Percentiles rank a stretch among this genome's conserved stretches.
Conservation (phyloP, 2,329 filamentous ascomycete species). For the Aspergillus persii region DNA sequence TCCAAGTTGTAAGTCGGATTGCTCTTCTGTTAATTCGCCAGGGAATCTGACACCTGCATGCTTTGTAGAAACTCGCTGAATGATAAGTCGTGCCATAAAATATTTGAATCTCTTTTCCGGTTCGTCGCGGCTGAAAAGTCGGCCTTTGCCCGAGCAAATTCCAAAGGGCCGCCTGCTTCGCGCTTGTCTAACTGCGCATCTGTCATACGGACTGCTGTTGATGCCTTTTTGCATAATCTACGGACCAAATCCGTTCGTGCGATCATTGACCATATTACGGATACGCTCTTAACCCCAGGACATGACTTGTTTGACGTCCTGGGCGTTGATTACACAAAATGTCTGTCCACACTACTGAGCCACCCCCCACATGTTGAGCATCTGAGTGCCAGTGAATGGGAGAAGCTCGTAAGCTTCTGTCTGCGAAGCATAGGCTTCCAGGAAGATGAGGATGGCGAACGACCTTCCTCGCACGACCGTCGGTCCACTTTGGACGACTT, state of each 20-base stretch:
- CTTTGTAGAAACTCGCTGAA: conserved; percentile 50
- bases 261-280: conserved; percentile 76
- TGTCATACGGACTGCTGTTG: conserved; percentile 69
- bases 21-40: not conserved
- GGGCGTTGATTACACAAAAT: conserved; percentile 73
- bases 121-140: conserved; percentile 70
- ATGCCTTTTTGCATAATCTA: conserved; percentile 65
- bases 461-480: conserved; percentile 28
- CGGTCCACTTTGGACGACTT: conserved; percentile 27
- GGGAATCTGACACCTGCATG: conserved; percentile 13
- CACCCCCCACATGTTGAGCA: conserved; percentile 78
- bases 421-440: conserved; percentile 53
- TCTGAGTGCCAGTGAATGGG: conserved; percentile 68
- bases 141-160: conserved; percentile 55
- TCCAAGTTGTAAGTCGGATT: conserved; percentile 33
- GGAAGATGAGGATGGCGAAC: conserved; percentile 27
- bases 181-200: conserved; percentile 68
- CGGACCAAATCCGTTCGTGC: conserved; percentile 75
- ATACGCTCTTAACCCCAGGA: conserved; percentile 64
- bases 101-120: conserved; percentile 78
- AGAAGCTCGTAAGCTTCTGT: conserved; percentile 68
- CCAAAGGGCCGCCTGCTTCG: conserved; percentile 50
- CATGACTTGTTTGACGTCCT: conserved; percentile 68
- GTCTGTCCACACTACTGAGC: conserved; percentile 67
- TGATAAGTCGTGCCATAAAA: conserved; percentile 75